A percentile compares a stretch with the other conserved stretches of the same genome.
Conservation (phyloP, 179 eudicot genomes). For the Carnegiea gigantea region DNA sequence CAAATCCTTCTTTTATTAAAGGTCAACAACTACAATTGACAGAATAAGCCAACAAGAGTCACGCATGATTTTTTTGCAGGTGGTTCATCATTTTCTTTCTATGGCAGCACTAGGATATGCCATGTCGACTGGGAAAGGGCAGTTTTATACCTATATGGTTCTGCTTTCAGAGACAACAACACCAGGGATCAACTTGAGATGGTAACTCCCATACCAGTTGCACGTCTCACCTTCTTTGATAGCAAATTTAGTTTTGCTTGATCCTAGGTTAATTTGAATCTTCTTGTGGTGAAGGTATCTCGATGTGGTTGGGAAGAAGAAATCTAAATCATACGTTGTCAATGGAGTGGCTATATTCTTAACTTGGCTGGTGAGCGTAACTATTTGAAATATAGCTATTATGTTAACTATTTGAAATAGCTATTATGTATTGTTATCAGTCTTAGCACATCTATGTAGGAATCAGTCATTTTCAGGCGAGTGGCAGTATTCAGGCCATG, state of each 20-base stretch:
- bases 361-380: slow-evolving; percentile 50
- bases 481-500: neutral
- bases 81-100: slow-evolving; percentile 89
- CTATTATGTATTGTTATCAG: neutral
- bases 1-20: neutral
- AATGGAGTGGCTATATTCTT: slow-evolving; percentile 48
- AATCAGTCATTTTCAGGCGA: neutral
- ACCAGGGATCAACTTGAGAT: slow-evolving; percentile 93
- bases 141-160: slow-evolving; percentile 77
- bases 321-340: slow-evolving; percentile 41
- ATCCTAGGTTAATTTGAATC: slow-evolving; percentile 17
- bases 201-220: slow-evolving; percentile 41
- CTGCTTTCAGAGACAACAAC: slow-evolving; percentile 90
- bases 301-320: slow-evolving; percentile 47
- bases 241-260: neutral
- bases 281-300: slow-evolving; percentile 42
- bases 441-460: no score
- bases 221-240: neutral
- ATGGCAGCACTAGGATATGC: slow-evolving; percentile 74
- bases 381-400: neutral
- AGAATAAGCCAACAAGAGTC: neutral
- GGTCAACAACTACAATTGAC: neutral
- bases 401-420: no score
- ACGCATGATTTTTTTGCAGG: slow-evolving; percentile 42
- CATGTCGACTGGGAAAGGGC: slow-evolving; percentile 73